Percentiles rank a stretch among this genome's conserved stretches.
Conservation (phyloP, 1,139 yeast species). For the Diutina mesorugosa region DNA sequence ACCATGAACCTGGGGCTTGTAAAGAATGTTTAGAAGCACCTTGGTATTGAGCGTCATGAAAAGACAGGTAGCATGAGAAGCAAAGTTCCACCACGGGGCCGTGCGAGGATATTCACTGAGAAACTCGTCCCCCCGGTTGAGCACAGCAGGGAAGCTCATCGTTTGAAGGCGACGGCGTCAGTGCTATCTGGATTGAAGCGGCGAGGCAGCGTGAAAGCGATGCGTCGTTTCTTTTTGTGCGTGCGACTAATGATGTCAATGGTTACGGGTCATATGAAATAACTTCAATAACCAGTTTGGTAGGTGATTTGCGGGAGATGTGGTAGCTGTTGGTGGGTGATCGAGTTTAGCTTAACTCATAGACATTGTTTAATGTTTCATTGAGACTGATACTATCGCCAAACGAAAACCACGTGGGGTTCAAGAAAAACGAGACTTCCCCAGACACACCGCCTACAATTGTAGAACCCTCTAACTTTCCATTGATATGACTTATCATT, state of each 20-base stretch:
- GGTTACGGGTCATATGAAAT: neutral
- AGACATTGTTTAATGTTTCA: neutral
- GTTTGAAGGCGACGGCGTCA: neutral
- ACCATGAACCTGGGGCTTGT: constrained; percentile 50
- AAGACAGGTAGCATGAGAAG: constrained; percentile 60
- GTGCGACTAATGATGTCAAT: neutral
- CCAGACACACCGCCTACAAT: neutral
- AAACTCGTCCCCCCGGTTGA: constrained; percentile 65
- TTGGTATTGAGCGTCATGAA: constrained; percentile 58
- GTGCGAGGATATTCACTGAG: constrained; percentile 49
- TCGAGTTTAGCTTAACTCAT: too few species aligned
- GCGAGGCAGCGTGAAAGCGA: neutral
- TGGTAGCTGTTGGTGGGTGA: too few species aligned
- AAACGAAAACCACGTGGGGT: neutral
- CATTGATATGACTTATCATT: too few species aligned
- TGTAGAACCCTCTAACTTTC: too few species aligned
- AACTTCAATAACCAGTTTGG: neutral
- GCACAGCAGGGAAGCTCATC: constrained; percentile 68
- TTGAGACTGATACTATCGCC: neutral
- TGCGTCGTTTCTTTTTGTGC: neutral
- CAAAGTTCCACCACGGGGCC: constrained; percentile 46
- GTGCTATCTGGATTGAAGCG: neutral
- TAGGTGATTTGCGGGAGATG: too few species aligned
- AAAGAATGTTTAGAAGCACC: constrained; percentile 42
- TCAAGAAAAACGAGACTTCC: neutral